Evolutionary conservation across 2,329 filamentous ascomycete species (phyloP).

Genomic region (Myriosclerotinia scirpicola): DNA sequence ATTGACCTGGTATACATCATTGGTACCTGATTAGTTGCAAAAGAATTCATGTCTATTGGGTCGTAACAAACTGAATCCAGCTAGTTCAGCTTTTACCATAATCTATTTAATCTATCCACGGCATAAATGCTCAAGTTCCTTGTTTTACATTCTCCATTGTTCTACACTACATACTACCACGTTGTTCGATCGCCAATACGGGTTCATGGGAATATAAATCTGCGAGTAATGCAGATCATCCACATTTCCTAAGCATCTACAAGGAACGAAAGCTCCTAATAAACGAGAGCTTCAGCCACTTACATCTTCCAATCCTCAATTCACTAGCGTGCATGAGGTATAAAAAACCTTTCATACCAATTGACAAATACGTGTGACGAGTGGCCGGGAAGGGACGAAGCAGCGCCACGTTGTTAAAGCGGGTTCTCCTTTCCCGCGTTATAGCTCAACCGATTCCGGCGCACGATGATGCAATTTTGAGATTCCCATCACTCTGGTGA

Average conservation of each 20-base stretch:
- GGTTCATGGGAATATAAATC: neutral
- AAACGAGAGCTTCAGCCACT: neutral
- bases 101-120: neutral
- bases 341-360: neutral
- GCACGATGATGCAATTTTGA: slow-evolving; percentile 16
- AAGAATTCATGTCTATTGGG: no score
- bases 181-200: neutral
- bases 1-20: neutral
- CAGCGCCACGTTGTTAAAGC: neutral
- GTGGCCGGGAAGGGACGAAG: neutral
- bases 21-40: neutral
- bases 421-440: neutral
- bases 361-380: neutral
- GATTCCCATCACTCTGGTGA: slow-evolving; percentile 8
- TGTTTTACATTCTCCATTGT: neutral
- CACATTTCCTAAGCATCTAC: neutral
- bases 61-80: no score
- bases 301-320: neutral
- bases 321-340: neutral
- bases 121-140: neutral
- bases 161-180: neutral
- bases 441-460: neutral
- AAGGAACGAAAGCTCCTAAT: slow-evolving; percentile 1
- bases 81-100: no score
- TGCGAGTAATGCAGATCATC: neutral